A percentile compares a stretch with the other conserved stretches of the same genome.
Conservation (phyloP, 176 grass and related monocot species). For the Eleusine coracana region DNA sequence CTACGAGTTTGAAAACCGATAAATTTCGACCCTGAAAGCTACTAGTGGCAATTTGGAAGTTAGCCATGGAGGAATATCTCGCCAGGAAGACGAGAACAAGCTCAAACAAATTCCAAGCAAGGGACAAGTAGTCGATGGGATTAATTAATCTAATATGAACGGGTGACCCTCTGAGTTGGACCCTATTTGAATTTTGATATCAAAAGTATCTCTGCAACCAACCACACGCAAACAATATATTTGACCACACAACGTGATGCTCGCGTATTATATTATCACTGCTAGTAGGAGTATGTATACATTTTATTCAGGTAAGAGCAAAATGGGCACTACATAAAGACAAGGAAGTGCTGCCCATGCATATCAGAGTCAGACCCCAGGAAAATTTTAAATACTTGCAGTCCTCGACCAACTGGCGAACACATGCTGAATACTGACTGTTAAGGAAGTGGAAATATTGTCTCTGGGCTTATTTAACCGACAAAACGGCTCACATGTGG, state of each 20-base stretch:
- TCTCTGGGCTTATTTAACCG: background rate
- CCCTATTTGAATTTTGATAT: constrained; percentile 15
- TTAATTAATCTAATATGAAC: constrained; percentile 12
- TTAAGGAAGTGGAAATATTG: background rate
- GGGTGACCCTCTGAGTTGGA: background rate
- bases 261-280: background rate
- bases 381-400: background rate
- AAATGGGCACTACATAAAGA: background rate
- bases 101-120: background rate
- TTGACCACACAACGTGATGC: constrained; percentile 32
- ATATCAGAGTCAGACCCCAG: constrained; percentile 6
- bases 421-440: background rate
- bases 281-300: background rate
- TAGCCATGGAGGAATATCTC: constrained; percentile 18
- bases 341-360: background rate
- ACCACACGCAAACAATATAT: constrained; percentile 16
- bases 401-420: background rate
- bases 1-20: background rate
- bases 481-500: background rate
- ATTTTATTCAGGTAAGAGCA: constrained; percentile 24
- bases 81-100: background rate
- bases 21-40: background rate
- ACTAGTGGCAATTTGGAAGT: background rate
- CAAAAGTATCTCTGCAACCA: constrained; percentile 12
- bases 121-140: constrained; percentile 8